These are phyloP conservation scores for Gymnopilus dilepis DNA, from an alignment of 768 basidiomycete genomes.

Conservation along the genomic window DNA sequence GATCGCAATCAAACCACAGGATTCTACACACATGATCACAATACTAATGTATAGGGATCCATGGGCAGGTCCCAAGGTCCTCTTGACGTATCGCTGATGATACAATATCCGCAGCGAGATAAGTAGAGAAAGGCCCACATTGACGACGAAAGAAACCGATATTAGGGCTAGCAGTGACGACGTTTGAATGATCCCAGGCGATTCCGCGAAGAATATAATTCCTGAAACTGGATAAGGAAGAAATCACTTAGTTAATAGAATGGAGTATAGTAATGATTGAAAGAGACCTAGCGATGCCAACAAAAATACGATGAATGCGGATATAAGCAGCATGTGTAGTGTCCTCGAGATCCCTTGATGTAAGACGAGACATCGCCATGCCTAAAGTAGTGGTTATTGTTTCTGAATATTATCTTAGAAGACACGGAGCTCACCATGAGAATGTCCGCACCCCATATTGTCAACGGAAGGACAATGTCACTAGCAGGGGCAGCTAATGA, in stretches of 20 bases:
- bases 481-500: not conserved
- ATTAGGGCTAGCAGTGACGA: not conserved
- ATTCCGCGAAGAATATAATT: not conserved
- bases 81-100: not conserved
- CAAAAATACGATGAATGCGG: not conserved
- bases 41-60: not conserved
- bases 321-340: not conserved
- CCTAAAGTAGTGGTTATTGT: no score
- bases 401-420: no score
- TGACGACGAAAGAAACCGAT: not conserved
- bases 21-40: not conserved
- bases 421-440: not conserved
- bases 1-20: not conserved
- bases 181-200: not conserved
- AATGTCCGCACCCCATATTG: not conserved
- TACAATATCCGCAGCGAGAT: not conserved
- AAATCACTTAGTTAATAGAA: no score
- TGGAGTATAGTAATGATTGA: not conserved
- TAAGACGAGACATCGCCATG: conserved; percentile 1
- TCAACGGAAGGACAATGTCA: not conserved
- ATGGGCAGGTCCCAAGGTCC: not conserved
- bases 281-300: not conserved
- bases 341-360: not conserved
- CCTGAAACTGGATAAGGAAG: not conserved
- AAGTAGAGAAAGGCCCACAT: not conserved